Evolutionary conservation across 2,329 filamentous ascomycete species (phyloP).

Genomic region (Aspergillus pseudonomiae): DNA sequence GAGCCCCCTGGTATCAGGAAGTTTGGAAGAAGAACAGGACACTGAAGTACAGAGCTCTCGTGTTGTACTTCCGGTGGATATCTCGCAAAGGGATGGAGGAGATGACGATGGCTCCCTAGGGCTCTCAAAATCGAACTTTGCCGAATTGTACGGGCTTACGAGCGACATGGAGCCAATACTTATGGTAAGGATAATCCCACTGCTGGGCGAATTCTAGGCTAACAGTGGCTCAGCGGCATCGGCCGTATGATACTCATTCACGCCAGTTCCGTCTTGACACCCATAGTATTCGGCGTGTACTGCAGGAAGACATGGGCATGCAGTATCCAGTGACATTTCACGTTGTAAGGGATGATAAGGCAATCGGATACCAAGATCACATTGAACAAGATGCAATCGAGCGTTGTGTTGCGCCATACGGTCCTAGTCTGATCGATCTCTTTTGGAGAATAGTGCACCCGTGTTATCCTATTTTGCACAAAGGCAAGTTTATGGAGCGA

Average conservation of each 20-base stretch:
- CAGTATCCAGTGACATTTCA: constrained; percentile 4
- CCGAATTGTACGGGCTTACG: not conserved
- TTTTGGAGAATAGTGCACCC: not conserved
- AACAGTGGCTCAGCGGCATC: not conserved
- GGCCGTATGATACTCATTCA: not conserved
- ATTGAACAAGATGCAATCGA: not conserved
- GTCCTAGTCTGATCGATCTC: not conserved
- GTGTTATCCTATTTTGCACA: constrained; percentile 1
- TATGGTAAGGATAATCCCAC: not conserved
- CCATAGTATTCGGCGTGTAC: not conserved
- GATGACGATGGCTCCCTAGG: not conserved
- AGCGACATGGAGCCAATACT: not conserved
- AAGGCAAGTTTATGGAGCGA: not conserved
- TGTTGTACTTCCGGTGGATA: rapidly evolving
- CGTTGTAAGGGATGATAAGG: not conserved
- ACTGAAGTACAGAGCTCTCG: not conserved
- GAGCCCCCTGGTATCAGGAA: not conserved
- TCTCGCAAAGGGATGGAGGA: too few relatives aligned
- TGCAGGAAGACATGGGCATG: not conserved
- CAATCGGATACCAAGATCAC: not conserved
- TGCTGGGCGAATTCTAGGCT: rapidly evolving
- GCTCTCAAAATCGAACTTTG: not conserved
- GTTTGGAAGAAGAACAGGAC: not conserved
- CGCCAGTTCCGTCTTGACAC: constrained; percentile 1
- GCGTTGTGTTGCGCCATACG: not conserved